These are phyloP conservation scores for Blastomyces parvus DNA, from an alignment of 2,329 filamentous ascomycete genomes.

Conservation along the genomic window DNA sequence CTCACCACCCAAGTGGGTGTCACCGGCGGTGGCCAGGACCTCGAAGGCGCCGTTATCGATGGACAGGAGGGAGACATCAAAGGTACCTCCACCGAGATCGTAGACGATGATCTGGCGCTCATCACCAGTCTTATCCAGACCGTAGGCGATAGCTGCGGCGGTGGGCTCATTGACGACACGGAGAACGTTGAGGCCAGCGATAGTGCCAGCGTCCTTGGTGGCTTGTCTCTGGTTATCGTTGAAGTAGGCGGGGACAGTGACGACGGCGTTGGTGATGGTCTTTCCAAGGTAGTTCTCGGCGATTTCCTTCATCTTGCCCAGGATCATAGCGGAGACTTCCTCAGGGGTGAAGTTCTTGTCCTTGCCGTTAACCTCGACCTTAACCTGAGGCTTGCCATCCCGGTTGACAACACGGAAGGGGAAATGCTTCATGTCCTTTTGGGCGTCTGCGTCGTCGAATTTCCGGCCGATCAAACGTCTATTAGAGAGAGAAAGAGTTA, in stretches of 20 bases:
- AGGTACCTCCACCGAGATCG: constrained; percentile 89
- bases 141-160: constrained; percentile 89
- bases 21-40: constrained; percentile 88
- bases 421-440: constrained; percentile 95
- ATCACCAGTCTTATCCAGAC: constrained; percentile 73
- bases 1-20: constrained; percentile 95
- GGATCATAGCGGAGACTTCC: constrained; percentile 58
- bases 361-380: constrained; percentile 51
- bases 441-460: constrained; percentile 73
- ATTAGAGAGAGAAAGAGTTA: constrained; percentile 33
- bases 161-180: constrained; percentile 96
- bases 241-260: constrained; percentile 96
- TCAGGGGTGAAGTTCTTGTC: constrained; percentile 57
- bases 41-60: constrained; percentile 91
- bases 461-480: constrained; percentile 77
- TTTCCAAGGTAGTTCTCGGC: constrained; percentile 54
- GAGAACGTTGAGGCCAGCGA: constrained; percentile 88
- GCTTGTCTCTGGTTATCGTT: constrained; percentile 96
- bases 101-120: constrained; percentile 88
- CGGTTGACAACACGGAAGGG: constrained; percentile 89
- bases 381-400: constrained; percentile 78
- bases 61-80: constrained; percentile 86
- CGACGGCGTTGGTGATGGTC: constrained; percentile 57
- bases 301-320: constrained; percentile 59
- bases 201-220: constrained; percentile 87